Evolutionary conservation across 2,329 filamentous ascomycete genomes (phyloP).

Genomic region (Epicoccum nigrum): DNA sequence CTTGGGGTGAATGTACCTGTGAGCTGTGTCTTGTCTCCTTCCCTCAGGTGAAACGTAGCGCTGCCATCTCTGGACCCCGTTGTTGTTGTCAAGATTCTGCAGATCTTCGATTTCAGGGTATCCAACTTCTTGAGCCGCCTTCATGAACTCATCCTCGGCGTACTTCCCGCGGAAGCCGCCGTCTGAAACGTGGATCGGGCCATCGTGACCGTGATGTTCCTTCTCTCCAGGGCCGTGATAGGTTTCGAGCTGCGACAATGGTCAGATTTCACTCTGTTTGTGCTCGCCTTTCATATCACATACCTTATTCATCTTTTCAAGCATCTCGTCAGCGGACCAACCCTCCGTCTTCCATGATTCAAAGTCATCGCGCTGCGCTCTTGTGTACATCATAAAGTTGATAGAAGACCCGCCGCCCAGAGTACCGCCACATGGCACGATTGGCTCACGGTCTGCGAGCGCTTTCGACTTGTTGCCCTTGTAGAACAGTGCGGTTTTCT

Average conservation of each 20-base stretch:
- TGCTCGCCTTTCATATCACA: neutral
- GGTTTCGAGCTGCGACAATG: conserved; percentile 56
- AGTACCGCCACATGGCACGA: conserved; percentile 55
- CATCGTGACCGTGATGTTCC: conserved; percentile 59
- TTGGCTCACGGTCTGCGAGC: conserved; percentile 54
- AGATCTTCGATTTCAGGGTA: conserved; percentile 61
- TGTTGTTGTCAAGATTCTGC: conserved; percentile 56
- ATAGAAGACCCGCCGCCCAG: conserved; percentile 64
- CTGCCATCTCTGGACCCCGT: conserved; percentile 52
- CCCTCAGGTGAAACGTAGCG: conserved; percentile 60
- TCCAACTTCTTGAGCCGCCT: conserved; percentile 56
- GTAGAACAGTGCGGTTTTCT: conserved; percentile 61
- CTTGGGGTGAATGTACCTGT: conserved; percentile 61
- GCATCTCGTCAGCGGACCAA: conserved; percentile 59
- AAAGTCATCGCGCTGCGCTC: conserved; percentile 55
- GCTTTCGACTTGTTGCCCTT: conserved; percentile 54
- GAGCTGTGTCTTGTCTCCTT: conserved; percentile 64
- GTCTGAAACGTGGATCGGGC: conserved; percentile 62
- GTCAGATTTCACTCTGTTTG: conserved; percentile 7
- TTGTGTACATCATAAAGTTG: conserved; percentile 53
- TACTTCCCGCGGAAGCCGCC: conserved; percentile 53
- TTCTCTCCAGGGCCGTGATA: conserved; percentile 57
- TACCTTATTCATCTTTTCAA: conserved; percentile 61
- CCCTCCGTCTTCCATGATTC: conserved; percentile 61
- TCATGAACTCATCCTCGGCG: conserved; percentile 58